Conservation (phyloP, 345 rosid species). For the Clausena lansium region DNA sequence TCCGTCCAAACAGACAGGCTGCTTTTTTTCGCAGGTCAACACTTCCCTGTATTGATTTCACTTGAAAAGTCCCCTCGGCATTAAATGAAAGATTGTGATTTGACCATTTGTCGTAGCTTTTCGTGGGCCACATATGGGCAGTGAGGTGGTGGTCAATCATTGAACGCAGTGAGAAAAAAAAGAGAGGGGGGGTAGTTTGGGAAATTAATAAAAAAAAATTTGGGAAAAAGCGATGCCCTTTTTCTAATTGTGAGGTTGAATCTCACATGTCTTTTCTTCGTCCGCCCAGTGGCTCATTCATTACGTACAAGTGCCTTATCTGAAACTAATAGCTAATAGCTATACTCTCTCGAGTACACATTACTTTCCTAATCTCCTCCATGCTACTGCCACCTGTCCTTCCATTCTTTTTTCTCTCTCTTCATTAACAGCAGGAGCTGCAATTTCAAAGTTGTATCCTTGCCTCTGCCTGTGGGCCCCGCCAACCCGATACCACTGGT, state of each 20-base stretch:
- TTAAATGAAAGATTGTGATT: background rate
- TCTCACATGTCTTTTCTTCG: slow-evolving; percentile 30
- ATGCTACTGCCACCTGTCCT: background rate
- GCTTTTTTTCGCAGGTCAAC: background rate
- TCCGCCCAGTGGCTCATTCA: slow-evolving; percentile 6
- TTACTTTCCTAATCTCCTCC: background rate
- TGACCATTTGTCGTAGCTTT: background rate
- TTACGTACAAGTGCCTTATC: slow-evolving; percentile 32
- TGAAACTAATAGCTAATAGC: slow-evolving; percentile 3
- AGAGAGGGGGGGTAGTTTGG: slow-evolving; percentile 10
- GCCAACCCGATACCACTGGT: background rate
- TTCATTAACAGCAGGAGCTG: too few relatives aligned
- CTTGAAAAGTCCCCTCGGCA: background rate
- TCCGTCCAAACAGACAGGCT: background rate
- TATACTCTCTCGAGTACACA: background rate
- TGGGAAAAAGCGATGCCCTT: slow-evolving; percentile 19
- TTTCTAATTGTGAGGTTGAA: slow-evolving; percentile 27
- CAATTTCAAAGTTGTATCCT: too few relatives aligned
- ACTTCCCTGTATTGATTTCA: background rate
- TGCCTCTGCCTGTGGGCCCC: too few relatives aligned
- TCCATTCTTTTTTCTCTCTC: too few relatives aligned
- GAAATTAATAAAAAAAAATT: background rate
- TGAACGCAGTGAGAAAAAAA: too few relatives aligned
- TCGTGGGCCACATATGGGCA: background rate
- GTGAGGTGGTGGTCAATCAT: slow-evolving; percentile 1